Base-by-base conservation (phyloP, 805 yeast species). In the Candida montana region DNA sequence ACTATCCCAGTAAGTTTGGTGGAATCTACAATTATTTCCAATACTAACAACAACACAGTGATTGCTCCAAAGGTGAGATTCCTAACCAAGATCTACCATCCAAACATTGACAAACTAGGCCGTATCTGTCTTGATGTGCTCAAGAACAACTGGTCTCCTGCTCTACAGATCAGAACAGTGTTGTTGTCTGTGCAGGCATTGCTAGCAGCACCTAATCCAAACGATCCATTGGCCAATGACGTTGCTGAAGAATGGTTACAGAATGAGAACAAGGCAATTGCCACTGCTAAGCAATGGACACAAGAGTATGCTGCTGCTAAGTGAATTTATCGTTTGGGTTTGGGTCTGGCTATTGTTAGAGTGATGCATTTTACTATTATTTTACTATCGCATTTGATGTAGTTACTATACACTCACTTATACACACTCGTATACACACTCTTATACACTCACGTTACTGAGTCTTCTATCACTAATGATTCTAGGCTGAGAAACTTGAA, bases 111-210 rank as follows among this genome's bases (percentile, higher is more conserved):
- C 60, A 77, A 93, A 60, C 71, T 93, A 49, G 99, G 99, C 8
- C 74, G 99, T 50, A 91, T 93, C 54, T 93, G 99, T 66, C 74
- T 93, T 39, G 98, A 93, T 61, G 97, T 93, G 32, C 72, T 93
- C 59, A 93, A 91, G 66, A 75, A 86, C 54, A 90, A 91, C 65
- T 93, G 99, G 99, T 85, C 95, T 9, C 98, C 99, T 4, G 99
- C 99, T 0, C 71, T 91, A 46, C 98, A 93, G 62, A 93, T 93
- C 49, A 75, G 98, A 63, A 93, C 98, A 8, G 83, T 93, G 19
- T 68, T 93, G 47, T 70, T 93, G 42, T 86, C 96, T 9, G 83
- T 93, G 45, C 99, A 93, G 65, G 97, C 98, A 0, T 68, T 93
- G 42, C 67, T 93, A 39, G 96, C 95, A 2, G 89, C 96, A 5